A percentile compares a stretch with the other conserved stretches of the same genome.
Conservation (phyloP, 345 rosid genomes). For the Corymbia maculata region DNA sequence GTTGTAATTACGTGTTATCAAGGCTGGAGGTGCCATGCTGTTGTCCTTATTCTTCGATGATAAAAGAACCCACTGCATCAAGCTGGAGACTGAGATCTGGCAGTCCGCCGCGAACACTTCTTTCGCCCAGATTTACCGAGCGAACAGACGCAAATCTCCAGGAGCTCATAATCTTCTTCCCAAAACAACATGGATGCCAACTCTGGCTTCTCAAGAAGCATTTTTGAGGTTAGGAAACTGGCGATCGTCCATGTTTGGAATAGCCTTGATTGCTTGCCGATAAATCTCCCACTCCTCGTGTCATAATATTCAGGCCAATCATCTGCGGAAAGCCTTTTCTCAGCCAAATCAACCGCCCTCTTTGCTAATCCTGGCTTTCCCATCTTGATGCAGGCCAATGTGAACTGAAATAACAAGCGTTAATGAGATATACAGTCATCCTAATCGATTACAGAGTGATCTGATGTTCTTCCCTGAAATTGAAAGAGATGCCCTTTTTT, state of each 20-base stretch:
- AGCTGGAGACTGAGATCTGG: conserved; percentile 20
- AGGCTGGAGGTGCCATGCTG: background rate
- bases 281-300: conserved; percentile 59
- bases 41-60: background rate
- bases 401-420: conserved; percentile 37
- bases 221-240: conserved; percentile 72
- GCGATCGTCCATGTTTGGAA: conserved; percentile 88
- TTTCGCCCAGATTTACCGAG: conserved; percentile 40
- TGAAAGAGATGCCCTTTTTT: background rate
- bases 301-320: conserved; percentile 94
- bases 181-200: conserved; percentile 73
- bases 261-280: conserved; percentile 78
- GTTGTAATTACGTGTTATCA: background rate
- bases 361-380: conserved; percentile 67
- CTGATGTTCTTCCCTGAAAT: background rate
- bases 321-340: conserved; percentile 56
- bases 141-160: conserved; percentile 72
- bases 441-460: background rate
- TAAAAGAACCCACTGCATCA: background rate
- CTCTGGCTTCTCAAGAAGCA: conserved; percentile 78
- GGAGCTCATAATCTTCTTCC: conserved; percentile 89
- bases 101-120: conserved; percentile 55
- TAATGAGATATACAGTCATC: background rate
- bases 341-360: conserved; percentile 63
- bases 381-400: conserved; percentile 89